Evolutionary conservation across 495 filamentous ascomycete genomes (phyloP), one percentile per base, ranked within the genome.

Genomic region (Recurvomyces mirabilis): DNA sequence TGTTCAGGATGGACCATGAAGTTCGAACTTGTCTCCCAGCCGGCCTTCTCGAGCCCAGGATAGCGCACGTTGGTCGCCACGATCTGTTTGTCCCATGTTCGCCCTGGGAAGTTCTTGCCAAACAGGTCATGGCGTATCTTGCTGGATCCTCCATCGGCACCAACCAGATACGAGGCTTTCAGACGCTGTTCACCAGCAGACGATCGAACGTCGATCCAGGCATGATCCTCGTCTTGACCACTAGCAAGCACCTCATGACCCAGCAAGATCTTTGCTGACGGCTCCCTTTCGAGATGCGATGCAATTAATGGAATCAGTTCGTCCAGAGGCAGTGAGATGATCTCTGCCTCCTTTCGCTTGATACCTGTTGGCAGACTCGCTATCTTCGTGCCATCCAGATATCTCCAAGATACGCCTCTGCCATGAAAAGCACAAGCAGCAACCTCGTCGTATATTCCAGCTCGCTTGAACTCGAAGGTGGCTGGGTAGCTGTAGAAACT

Each of bases 101-200:
- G 70, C 0, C 74, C 76, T 0, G 72, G 72, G 49, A 69, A 78
- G 37, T 66, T 65, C 32, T 58, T 59, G 4, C 74, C 74, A 57
- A 78, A 78, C 12, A 79, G 47, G 3, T 65, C 64, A 38, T 65
- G 66, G 19, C 74, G 59, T 7, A 78, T 64, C 3, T 61, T 62
- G 49, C 72, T 77, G 32, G 63, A 69, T 1, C 72, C 75, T 2
- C 74, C 74, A 54, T 79, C 74, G 48, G 70, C 75, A 0, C 75
- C 75, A 14, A 74, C 49, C 0, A 78, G 47, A 48, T 74, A 79
- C 50, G 75, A 70, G 15, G 64, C 73, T 32, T 64, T 61, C 15
- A 70, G 34, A 36, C 55, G 56, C 49, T 60, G 58, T 25, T 36
- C 45, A 0, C 69, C 69, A 9, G 60, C 62, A 0, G 61, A 58